These are phyloP conservation scores for Suillus clintonianus DNA, from an alignment of 768 basidiomycete genomes.

Conservation along the genomic window DNA sequence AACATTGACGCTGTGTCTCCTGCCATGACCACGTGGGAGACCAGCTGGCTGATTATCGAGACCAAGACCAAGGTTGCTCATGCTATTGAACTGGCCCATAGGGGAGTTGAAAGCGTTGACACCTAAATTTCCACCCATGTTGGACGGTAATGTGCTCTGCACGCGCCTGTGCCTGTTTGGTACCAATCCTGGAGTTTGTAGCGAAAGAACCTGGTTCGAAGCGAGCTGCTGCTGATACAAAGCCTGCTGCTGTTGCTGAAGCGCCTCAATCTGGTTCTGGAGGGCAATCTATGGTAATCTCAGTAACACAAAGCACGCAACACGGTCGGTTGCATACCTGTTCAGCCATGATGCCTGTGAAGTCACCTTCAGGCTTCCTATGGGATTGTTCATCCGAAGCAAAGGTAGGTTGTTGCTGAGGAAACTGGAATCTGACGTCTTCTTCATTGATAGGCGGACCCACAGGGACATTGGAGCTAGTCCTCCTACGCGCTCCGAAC, in stretches of 20 bases:
- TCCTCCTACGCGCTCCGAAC: constrained; percentile 70
- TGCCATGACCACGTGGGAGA: constrained; percentile 81
- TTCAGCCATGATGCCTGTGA: constrained; percentile 92
- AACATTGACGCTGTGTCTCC: constrained; percentile 90
- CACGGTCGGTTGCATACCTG: constrained; percentile 57
- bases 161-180: constrained; percentile 81
- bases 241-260: constrained; percentile 89
- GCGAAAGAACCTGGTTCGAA: constrained; percentile 81
- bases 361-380: constrained; percentile 69
- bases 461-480: constrained; percentile 54
- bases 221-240: constrained; percentile 90
- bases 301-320: constrained; percentile 8
- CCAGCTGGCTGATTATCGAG: constrained; percentile 66
- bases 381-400: constrained; percentile 42
- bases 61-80: constrained; percentile 53
- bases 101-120: constrained; percentile 30
- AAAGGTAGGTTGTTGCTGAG: constrained; percentile 56
- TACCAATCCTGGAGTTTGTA: constrained; percentile 74
- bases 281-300: constrained; percentile 65
- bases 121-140: constrained; percentile 49
- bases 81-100: constrained; percentile 68
- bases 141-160: constrained; percentile 78
- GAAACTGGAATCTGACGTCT: constrained; percentile 80
- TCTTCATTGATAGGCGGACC: constrained; percentile 81
- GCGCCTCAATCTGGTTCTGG: constrained; percentile 86